phyloP scores from a whole-genome alignment of 306 rosid genomes.

The Alnus glutinosa region DNA sequence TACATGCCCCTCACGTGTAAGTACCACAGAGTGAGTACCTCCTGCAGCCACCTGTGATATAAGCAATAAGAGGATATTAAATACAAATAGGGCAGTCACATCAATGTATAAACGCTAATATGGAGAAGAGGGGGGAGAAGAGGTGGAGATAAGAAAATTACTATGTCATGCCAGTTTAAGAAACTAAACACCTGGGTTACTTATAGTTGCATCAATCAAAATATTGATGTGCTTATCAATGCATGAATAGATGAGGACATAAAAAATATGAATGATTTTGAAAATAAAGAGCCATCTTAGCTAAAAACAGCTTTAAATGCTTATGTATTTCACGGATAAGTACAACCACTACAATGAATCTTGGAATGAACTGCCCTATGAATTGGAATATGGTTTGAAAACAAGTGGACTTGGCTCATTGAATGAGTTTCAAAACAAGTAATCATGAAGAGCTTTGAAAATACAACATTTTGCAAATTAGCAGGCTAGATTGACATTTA shows the following conservation, averaged over 20 bases:
- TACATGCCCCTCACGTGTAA: slow-evolving; percentile 91
- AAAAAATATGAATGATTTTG: not conserved
- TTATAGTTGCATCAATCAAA: not conserved
- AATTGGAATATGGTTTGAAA: not conserved
- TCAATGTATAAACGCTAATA: not conserved
- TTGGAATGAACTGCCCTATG: not conserved
- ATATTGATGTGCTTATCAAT: not conserved
- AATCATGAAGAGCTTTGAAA: not conserved
- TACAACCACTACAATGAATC: not conserved
- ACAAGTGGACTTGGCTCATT: not conserved
- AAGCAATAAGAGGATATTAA: slow-evolving; percentile 13
- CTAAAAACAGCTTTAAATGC: not conserved
- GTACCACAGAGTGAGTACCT: slow-evolving; percentile 98
- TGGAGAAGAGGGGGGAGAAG: slow-evolving; percentile 10
- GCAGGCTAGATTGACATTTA: not conserved
- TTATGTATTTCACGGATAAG: not conserved
- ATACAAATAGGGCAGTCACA: slow-evolving; percentile 13
- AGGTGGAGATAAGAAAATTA: not conserved
- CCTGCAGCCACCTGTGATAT: slow-evolving; percentile 91
- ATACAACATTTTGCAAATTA: not conserved
- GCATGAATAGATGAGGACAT: not conserved
- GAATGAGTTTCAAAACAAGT: not conserved
- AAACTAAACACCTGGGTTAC: not conserved
- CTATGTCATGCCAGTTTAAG: not conserved
- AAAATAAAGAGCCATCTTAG: not conserved